Evolutionary conservation across 257 asterid species (phyloP).

Genomic region (Solanum sitiens): DNA sequence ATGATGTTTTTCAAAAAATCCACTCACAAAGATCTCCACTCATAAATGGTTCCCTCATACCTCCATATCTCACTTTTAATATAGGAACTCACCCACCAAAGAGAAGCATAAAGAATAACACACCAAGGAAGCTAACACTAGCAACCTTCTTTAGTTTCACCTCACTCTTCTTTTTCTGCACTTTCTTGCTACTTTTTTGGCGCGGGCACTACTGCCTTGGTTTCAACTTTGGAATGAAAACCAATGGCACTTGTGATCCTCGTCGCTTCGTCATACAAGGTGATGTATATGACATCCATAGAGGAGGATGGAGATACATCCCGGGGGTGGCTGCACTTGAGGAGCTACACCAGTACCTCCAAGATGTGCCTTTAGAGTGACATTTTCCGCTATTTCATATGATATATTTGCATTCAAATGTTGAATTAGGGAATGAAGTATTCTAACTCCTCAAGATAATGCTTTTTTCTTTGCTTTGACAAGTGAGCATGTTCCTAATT

Average conservation of each 20-base stretch:
- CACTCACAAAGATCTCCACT: no score
- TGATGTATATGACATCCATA: conserved; percentile 74
- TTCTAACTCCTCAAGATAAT: conserved; percentile 63
- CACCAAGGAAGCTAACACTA: conserved; percentile 58
- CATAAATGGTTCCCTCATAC: no score
- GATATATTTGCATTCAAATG: conserved; percentile 56
- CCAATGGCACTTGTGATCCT: conserved; percentile 60
- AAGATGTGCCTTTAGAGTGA: conserved; percentile 43
- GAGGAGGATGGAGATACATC: conserved; percentile 66
- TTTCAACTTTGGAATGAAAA: conserved; percentile 23
- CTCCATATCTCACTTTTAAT: no score
- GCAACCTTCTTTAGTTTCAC: conserved; percentile 78
- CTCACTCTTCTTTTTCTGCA: conserved; percentile 50
- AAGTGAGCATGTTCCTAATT: conserved; percentile 69
- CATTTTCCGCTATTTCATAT: conserved; percentile 53
- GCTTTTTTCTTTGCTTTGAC: conserved; percentile 61
- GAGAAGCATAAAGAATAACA: no score
- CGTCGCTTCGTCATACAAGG: conserved; percentile 71
- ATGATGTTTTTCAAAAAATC: no score
- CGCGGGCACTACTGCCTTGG: conserved; percentile 30
- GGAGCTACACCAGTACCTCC: conserved; percentile 27
- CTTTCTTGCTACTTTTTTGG: conserved; percentile 47
- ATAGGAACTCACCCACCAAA: no score
- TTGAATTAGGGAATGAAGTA: conserved; percentile 63
- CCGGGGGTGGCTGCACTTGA: conserved; percentile 35